A percentile compares a stretch with the other conserved stretches of the same genome.
Conservation (phyloP, 2,329 filamentous ascomycete genomes). For the Aspergillus amoenus region DNA sequence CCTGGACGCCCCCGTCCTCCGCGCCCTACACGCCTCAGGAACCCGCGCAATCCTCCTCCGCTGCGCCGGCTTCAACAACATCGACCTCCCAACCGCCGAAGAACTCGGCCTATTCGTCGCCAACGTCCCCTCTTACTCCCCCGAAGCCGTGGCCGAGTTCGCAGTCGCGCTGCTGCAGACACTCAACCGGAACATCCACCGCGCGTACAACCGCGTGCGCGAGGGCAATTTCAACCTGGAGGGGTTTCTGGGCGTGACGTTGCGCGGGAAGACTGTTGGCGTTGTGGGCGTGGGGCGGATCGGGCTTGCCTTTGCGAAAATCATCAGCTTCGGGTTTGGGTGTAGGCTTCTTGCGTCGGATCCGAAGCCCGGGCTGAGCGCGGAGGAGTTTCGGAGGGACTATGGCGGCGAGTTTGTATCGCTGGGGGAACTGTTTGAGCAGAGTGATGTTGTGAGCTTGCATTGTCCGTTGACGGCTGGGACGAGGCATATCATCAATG, state of each 20-base stretch:
- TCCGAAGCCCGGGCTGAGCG: conserved; percentile 44
- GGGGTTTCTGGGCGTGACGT: conserved; percentile 57
- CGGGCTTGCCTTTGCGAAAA: conserved; percentile 60
- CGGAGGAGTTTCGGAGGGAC: conserved; percentile 48
- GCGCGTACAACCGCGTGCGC: conserved; percentile 66
- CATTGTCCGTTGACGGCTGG: conserved; percentile 64
- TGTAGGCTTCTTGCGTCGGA: conserved; percentile 64
- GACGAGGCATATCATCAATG: conserved; percentile 63
- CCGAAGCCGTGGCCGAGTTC: conserved; percentile 69
- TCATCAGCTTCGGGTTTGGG: conserved; percentile 62
- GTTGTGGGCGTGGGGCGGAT: conserved; percentile 66
- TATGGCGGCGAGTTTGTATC: conserved; percentile 50
- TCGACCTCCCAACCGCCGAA: conserved; percentile 59
- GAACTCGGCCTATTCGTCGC: conserved; percentile 60
- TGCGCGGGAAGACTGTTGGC: conserved; percentile 66
- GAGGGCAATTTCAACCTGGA: conserved; percentile 68
- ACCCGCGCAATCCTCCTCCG: conserved; percentile 62
- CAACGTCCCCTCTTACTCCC: conserved; percentile 67
- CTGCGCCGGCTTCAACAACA: conserved; percentile 68
- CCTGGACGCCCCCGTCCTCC: conserved; percentile 53
- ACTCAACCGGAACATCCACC: conserved; percentile 66
- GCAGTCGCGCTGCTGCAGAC: conserved; percentile 67
- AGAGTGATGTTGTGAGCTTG: conserved; percentile 62
- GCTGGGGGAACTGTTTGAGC: conserved; percentile 55
- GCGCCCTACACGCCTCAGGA: conserved; percentile 50